Evolutionary conservation across 2,329 filamentous ascomycete species (phyloP).

Genomic region (Aspergillus pseudonomiae): DNA sequence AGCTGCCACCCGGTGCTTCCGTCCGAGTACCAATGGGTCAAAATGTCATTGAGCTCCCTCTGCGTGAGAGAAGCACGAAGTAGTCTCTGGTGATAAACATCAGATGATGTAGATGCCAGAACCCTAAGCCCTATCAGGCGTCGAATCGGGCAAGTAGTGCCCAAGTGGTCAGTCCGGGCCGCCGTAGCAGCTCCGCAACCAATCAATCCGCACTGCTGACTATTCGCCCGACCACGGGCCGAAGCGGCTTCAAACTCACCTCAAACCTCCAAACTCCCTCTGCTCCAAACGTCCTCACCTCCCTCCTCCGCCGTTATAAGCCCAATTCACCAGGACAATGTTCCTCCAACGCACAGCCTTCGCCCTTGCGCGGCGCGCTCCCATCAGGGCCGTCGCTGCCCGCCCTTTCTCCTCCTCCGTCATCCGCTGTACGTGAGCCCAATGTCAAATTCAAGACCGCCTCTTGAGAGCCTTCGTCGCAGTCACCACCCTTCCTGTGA

Average conservation of each 20-base stretch:
- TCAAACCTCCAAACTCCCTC: conserved; percentile 38
- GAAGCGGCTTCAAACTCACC: conserved; percentile 46
- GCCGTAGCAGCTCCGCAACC: conserved; percentile 25
- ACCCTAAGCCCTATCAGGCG: conserved; percentile 24
- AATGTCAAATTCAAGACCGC: conserved; percentile 29
- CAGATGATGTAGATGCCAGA: neutral
- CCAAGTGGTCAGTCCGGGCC: conserved; percentile 10
- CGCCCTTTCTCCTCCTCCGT: conserved; percentile 51
- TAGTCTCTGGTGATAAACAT: neutral
- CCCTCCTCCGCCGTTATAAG: conserved; percentile 27
- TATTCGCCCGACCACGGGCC: conserved; percentile 33
- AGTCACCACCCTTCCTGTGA: conserved; percentile 18
- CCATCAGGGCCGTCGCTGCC: conserved; percentile 44
- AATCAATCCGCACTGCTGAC: conserved; percentile 30
- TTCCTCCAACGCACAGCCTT: conserved; percentile 52
- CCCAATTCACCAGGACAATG: conserved; percentile 41
- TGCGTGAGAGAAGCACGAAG: neutral
- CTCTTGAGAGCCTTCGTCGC: conserved; percentile 19
- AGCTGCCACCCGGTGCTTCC: no score
- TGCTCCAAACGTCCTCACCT: conserved; percentile 27
- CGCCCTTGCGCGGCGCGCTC: conserved; percentile 50
- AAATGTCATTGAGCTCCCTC: neutral
- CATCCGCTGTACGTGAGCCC: conserved; percentile 49
- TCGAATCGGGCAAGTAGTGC: conserved; percentile 22
- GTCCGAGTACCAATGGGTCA: no score